A percentile compares a stretch with the other conserved stretches of the same genome.
Conservation (phyloP, 805 yeast genomes). For the Ogataea saltuana region DNA sequence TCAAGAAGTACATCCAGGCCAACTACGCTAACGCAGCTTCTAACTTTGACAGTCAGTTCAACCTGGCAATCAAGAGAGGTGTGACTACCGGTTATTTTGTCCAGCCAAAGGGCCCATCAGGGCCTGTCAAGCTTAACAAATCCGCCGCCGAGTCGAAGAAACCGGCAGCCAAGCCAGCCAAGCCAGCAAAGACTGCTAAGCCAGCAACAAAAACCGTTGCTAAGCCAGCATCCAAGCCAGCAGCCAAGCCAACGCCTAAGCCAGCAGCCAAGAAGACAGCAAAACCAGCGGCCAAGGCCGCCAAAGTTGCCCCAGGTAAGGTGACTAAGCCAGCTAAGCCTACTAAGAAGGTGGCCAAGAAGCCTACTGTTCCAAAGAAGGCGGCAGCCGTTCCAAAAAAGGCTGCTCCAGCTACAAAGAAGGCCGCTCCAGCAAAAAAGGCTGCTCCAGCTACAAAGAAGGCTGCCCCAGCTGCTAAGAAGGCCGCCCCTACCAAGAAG, state of each 20-base stretch:
- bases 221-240: slow-evolving; percentile 15
- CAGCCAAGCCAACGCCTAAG: slow-evolving; percentile 32
- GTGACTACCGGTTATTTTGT: slow-evolving; percentile 72
- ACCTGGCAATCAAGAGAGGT: slow-evolving; percentile 76
- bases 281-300: slow-evolving; percentile 29
- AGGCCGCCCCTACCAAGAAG: slow-evolving; percentile 23
- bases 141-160: slow-evolving; percentile 31
- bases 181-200: slow-evolving; percentile 8
- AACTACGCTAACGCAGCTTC: slow-evolving; percentile 58
- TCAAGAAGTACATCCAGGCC: slow-evolving; percentile 77
- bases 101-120: slow-evolving; percentile 90
- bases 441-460: slow-evolving; percentile 25
- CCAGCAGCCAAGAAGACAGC: slow-evolving; percentile 33
- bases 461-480: slow-evolving; percentile 31
- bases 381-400: slow-evolving; percentile 29
- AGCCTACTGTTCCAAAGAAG: slow-evolving; percentile 26
- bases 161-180: slow-evolving; percentile 30
- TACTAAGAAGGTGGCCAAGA: slow-evolving; percentile 32
- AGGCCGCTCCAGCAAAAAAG: slow-evolving; percentile 33
- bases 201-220: slow-evolving; percentile 35
- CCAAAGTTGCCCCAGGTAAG: slow-evolving; percentile 34
- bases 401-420: slow-evolving; percentile 28
- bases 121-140: slow-evolving; percentile 72
- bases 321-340: slow-evolving; percentile 26
- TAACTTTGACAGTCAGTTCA: slow-evolving; percentile 75